phyloP scores from a whole-genome alignment of 768 basidiomycete species.

The Cubamyces sp. region DNA sequence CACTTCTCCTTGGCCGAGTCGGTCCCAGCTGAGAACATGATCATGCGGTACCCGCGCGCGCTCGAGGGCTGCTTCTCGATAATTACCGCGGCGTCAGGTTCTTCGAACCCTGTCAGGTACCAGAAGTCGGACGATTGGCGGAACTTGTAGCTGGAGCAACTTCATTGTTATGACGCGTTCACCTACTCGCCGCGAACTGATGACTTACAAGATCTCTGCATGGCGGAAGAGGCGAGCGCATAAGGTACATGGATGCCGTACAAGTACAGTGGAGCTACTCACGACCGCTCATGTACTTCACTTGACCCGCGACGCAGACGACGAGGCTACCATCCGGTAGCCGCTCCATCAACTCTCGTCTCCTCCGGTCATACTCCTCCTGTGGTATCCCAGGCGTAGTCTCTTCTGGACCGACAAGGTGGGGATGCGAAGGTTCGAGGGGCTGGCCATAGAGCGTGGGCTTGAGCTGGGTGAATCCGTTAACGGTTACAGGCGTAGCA shows the following conservation, averaged over 20 bases:
- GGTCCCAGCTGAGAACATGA: slow-evolving; percentile 78
- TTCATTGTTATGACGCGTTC: neutral
- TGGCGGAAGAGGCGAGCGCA: slow-evolving; percentile 34
- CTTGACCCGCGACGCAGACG: slow-evolving; percentile 73
- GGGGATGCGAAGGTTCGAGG: slow-evolving; percentile 75
- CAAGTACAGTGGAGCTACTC: slow-evolving; percentile 38
- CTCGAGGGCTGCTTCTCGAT: slow-evolving; percentile 72
- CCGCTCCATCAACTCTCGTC: slow-evolving; percentile 69
- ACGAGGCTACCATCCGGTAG: slow-evolving; percentile 77
- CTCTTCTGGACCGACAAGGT: slow-evolving; percentile 57
- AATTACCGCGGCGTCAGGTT: slow-evolving; percentile 88
- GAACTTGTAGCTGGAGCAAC: slow-evolving; percentile 80
- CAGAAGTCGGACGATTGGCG: slow-evolving; percentile 91
- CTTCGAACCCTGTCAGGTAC: slow-evolving; percentile 96
- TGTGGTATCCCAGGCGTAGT: slow-evolving; percentile 82
- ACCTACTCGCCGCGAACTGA: neutral
- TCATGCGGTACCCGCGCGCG: slow-evolving; percentile 82
- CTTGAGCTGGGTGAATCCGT: slow-evolving; percentile 45
- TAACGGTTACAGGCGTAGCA: slow-evolving; percentile 39
- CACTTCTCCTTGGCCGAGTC: slow-evolving; percentile 82
- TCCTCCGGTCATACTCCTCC: slow-evolving; percentile 75
- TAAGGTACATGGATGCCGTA: slow-evolving; percentile 8
- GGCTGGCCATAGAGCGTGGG: slow-evolving; percentile 86
- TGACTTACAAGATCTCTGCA: slow-evolving; percentile 73
- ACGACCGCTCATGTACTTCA: slow-evolving; percentile 89